Base-by-base conservation (phyloP, 169 alveolate genomes). In the Theileria equi region DNA sequence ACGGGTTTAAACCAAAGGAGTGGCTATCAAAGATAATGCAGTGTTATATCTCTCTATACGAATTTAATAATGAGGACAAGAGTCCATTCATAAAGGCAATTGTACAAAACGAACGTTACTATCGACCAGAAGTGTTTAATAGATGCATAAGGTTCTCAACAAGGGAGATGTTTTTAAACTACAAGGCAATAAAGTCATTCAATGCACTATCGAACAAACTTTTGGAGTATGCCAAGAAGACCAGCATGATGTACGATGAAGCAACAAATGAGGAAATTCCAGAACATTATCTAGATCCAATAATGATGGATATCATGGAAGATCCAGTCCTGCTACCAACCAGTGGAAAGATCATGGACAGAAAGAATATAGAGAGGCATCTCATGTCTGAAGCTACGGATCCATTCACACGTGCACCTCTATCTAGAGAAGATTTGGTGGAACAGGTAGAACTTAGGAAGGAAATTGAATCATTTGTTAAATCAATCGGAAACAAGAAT, bases 241-340 rank as follows among this genome's bases (percentile, higher is more conserved):
- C 54, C 76, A 88, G 52, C 36, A 44, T 74, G 38, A 52, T 60
- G 3, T 80, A 74, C 52, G 50, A 63, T 28, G 76, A 53, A 26
- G 83, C 83, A n/a, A 32, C 52, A 41, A 57, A 59, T 16, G 83
- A 55, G 36, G 95, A 91, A 45, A 87, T 89, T n/a, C 96, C 96
- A 8, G 97, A 93, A 28, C 93, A 92, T 62, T 94, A 80, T 72
- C 72, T 91, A 31, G 98, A 94, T 54, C 98, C 98, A 7, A 88
- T 94, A 26, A 89, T 91, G 89, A 89, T 80, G 67, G 95, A 84
- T 34, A 79, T 94, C 52, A 94, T 94, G 98, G 88, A 74, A 60
- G 96, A 94, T 65, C 98, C 98, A 3, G 97, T 94, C 34, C 54
- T 87, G 41, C 88, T 94, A 40, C 98, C 98, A 44, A 80, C 95